A percentile compares a stretch with the other conserved stretches of the same genome.
Conservation (phyloP, 805 yeast genomes). For the Suhomyces emberorum region DNA sequence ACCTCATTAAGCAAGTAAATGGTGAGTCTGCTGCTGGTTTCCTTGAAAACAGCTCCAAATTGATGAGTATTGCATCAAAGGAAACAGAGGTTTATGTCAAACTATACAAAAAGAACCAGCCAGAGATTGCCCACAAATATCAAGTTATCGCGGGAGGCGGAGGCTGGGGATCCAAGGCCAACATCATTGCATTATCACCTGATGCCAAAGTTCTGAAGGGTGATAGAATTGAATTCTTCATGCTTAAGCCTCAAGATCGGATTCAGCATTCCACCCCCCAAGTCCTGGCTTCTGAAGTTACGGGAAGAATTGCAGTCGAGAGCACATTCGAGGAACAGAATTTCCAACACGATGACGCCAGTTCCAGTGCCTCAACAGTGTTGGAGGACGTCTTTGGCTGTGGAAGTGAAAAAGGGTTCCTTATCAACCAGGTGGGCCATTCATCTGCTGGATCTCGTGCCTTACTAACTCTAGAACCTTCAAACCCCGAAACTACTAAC, state of each 20-base stretch:
- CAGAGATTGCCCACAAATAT: slow-evolving; percentile 28
- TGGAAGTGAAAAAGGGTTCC: slow-evolving; percentile 33
- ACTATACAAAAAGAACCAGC: slow-evolving; percentile 14
- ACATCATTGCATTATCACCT: slow-evolving; percentile 63
- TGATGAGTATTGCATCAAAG: slow-evolving; percentile 39
- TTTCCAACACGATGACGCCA: slow-evolving; percentile 15
- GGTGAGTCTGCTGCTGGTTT: slow-evolving; percentile 53
- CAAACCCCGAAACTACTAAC: too few relatives aligned
- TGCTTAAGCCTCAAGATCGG: slow-evolving; percentile 38
- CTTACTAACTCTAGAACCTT: too few relatives aligned
- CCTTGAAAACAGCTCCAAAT: slow-evolving; percentile 43
- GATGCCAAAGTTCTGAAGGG: slow-evolving; percentile 46
- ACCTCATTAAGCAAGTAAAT: slow-evolving; percentile 57
- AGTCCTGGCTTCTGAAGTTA: too few relatives aligned
- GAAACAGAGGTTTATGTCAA: slow-evolving; percentile 43
- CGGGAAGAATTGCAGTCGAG: slow-evolving; percentile 19
- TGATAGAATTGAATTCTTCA: slow-evolving; percentile 45
- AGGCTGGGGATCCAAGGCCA: slow-evolving; percentile 70
- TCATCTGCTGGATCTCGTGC: slow-evolving; percentile 31
- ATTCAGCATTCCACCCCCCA: too few relatives aligned
- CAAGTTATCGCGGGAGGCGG: slow-evolving; percentile 74
- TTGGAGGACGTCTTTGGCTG: slow-evolving; percentile 22
- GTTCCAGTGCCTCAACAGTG: slow-evolving; percentile 5
- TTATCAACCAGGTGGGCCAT: slow-evolving; percentile 25
- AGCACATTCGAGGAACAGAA: slow-evolving; percentile 29